phyloP scores from a whole-genome alignment of 208 protist species.

The Trichomonas tenax region DNA sequence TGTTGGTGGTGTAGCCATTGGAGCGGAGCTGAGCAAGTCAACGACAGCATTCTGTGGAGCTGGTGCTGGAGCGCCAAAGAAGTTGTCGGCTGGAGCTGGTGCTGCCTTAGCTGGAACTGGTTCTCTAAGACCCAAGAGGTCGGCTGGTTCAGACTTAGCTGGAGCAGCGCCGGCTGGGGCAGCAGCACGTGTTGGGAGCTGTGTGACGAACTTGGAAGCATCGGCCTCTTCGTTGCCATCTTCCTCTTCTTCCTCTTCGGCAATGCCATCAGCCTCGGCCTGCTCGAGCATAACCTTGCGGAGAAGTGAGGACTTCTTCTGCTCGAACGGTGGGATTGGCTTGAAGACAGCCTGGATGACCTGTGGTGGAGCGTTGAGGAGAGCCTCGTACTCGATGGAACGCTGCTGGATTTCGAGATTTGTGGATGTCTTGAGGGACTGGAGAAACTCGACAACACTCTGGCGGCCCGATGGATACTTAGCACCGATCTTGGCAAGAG shows the following conservation, averaged over 20 bases:
- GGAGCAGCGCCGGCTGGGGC: not conserved
- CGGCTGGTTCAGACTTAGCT: not conserved
- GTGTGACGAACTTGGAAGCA: not conserved
- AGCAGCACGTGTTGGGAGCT: not conserved
- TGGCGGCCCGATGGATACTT: slow-evolving; percentile 47
- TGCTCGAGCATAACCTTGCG: not conserved
- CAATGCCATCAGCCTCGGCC: too few species aligned
- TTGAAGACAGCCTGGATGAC: slow-evolving; percentile 36
- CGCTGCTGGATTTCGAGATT: slow-evolving; percentile 88
- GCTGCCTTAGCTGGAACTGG: not conserved
- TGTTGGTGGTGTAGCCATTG: not conserved
- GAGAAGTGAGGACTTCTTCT: not conserved
- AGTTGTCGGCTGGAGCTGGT: too few species aligned
- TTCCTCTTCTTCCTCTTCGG: slow-evolving; percentile 1
- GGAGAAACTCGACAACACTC: slow-evolving; percentile 11
- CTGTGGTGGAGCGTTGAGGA: not conserved
- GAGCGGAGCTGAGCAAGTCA: too few species aligned
- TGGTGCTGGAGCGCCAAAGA: too few species aligned
- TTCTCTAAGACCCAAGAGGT: not conserved
- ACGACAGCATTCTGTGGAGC: not conserved
- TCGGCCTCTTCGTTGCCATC: not conserved
- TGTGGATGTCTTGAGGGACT: slow-evolving; percentile 33
- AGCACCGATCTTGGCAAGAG: slow-evolving; percentile 82
- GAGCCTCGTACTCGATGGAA: slow-evolving; percentile 70
- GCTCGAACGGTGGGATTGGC: slow-evolving; percentile 47